Evolutionary conservation across 805 yeast species (phyloP), one percentile per base, ranked within the genome.

Genomic region (Kodamaea restingae): DNA sequence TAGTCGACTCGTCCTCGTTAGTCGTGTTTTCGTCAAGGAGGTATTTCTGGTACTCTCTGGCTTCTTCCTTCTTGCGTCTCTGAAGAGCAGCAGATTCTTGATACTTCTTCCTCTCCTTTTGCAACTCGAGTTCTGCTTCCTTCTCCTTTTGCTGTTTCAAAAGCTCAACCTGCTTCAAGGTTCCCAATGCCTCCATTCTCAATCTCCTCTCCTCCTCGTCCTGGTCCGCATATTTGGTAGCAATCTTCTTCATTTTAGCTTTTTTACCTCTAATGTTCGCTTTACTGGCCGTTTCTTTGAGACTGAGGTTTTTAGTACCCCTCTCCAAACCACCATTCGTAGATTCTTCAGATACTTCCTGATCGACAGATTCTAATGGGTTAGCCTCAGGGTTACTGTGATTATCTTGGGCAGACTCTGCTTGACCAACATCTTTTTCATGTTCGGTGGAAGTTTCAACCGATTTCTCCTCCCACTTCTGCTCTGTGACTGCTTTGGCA

Each of bases 131-230:
- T 33, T 54, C 55, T 29, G 49, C 55, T 15, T 53, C 50, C 15
- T 42, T 39, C 18, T 43, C 44, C 35, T 50, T 47, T 36, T 48
- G 50, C 32, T 52, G 51, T 29, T 58, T 52, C 30, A 40, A 45
- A 26, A 45, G 53, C 36, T 73, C 67, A 3, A 63, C 63, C 46
- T 76, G 80, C 48, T 87, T 88, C 53, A 86, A 66, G 0, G 95
- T 85, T 3, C 98, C 98, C 30, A 91, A 63, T 2, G 84, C 85
- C 42, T 83, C 79, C 84, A 91, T 79, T 47, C 95, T 73, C 41
- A 82, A 51, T 33, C 62, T 52, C 40, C 88, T 75, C 51, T 91
- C 98, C 41, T 85, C 93, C 38, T 87, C 96, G 56, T 91, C 98
- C 61, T 91, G 98, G 43, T 84, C 88, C 3, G 81, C 87, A 54